Conservation (phyloP, 164 flowering plant genomes). For the Berberis vulgaris region DNA sequence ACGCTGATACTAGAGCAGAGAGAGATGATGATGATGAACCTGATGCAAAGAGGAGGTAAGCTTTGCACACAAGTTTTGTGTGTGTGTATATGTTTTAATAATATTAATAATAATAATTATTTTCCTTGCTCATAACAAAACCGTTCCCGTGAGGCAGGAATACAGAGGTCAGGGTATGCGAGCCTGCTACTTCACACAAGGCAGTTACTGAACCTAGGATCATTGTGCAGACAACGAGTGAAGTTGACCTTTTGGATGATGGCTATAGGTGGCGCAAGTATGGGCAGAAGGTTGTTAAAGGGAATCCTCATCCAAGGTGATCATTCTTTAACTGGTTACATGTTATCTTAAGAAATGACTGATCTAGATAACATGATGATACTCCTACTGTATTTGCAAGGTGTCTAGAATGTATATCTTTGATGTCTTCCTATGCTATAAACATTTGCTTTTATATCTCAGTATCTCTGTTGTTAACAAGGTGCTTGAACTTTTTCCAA, state of each 20-base stretch:
- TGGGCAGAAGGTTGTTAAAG: slow-evolving; percentile 97
- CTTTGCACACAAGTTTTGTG: neutral
- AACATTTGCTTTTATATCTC: too few species aligned
- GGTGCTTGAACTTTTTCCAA: too few species aligned
- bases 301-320: slow-evolving; percentile 92
- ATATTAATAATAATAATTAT: neutral
- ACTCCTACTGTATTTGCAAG: neutral
- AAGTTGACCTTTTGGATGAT: slow-evolving; percentile 96
- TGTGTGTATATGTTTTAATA: too few species aligned
- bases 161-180: slow-evolving; percentile 29
- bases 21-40: slow-evolving; percentile 45
- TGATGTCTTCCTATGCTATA: too few species aligned
- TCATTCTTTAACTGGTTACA: slow-evolving; percentile 5
- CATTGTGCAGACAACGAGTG: slow-evolving; percentile 92
- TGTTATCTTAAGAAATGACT: neutral
- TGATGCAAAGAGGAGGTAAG: slow-evolving; percentile 71
- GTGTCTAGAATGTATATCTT: too few species aligned
- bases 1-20: slow-evolving; percentile 22
- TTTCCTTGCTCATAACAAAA: neutral
- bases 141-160: slow-evolving; percentile 32
- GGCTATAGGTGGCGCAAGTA: slow-evolving; percentile 98
- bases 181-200: slow-evolving; percentile 34
- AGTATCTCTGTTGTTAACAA: too few species aligned
- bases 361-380: neutral
- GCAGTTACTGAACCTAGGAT: slow-evolving; percentile 78